phyloP scores from a whole-genome alignment of 2,329 filamentous ascomycete species.

The Polychaeton citri region DNA sequence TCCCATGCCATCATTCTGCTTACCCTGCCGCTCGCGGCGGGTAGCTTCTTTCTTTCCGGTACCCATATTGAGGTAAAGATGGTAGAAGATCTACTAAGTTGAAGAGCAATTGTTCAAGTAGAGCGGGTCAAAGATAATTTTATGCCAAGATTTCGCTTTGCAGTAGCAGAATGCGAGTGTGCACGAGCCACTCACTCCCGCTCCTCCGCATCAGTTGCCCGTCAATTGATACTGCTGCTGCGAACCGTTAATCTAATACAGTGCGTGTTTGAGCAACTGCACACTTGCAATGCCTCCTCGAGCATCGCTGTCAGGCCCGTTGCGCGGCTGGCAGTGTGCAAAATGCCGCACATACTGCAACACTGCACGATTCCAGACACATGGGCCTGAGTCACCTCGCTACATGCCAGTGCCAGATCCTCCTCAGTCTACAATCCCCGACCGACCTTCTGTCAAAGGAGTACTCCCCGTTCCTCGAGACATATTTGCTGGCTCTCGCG shows the following conservation, averaged over 20 bases:
- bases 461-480: slow-evolving; percentile 71
- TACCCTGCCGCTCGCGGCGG: slow-evolving; percentile 74
- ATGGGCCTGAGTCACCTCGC: slow-evolving; percentile 74
- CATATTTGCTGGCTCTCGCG: slow-evolving; percentile 47
- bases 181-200: slow-evolving; percentile 4
- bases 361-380: slow-evolving; percentile 28
- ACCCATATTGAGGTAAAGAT: slow-evolving; percentile 74
- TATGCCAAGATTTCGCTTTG: slow-evolving; percentile 2
- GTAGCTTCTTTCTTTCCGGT: slow-evolving; percentile 81
- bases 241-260: background rate
- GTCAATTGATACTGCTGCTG: background rate
- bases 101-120: slow-evolving; percentile 1
- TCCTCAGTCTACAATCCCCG: slow-evolving; percentile 51
- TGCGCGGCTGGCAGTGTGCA: slow-evolving; percentile 21
- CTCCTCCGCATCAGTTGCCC: slow-evolving; percentile 1
- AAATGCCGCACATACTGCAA: slow-evolving; percentile 33
- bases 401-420: slow-evolving; percentile 73
- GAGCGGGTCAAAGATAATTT: slow-evolving; percentile 2
- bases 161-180: background rate
- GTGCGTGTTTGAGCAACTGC: too few relatives aligned
- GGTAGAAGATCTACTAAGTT: too few relatives aligned
- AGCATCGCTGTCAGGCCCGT: slow-evolving; percentile 19
- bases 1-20: slow-evolving; percentile 70
- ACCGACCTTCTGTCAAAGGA: slow-evolving; percentile 50
- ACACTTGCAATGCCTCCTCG: slow-evolving; percentile 26